Conservation (phyloP, 306 rosid species). For the Hylodesmum podocarpum region DNA sequence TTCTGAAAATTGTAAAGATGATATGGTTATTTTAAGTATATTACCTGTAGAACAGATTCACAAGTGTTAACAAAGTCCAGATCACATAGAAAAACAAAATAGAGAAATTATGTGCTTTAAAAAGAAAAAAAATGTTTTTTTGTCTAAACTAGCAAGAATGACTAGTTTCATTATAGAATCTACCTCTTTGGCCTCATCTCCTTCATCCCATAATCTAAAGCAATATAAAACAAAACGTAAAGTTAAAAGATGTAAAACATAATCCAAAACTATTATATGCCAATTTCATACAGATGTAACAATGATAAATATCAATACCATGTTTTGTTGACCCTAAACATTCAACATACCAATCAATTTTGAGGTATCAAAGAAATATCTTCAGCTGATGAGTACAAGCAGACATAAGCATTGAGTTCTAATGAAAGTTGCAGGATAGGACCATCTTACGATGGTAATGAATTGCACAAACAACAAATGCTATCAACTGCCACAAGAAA, state of each 20-base stretch:
- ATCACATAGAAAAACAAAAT: conserved; percentile 33
- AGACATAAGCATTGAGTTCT: conserved; percentile 76
- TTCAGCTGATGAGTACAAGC: conserved; percentile 71
- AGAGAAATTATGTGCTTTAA: too few species aligned
- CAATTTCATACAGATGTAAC: conserved; percentile 12
- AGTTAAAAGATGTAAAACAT: not conserved
- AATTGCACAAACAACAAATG: conserved; percentile 55
- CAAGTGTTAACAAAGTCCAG: conserved; percentile 71
- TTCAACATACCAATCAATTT: conserved; percentile 73
- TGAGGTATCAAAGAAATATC: conserved; percentile 83
- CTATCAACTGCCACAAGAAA: conserved; percentile 72
- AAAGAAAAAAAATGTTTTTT: not conserved
- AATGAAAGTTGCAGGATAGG: conserved; percentile 73
- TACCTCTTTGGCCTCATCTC: conserved; percentile 82
- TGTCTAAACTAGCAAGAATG: conserved; percentile 1
- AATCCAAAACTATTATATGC: conserved; percentile 9
- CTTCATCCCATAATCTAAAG: conserved; percentile 66
- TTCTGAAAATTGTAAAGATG: conserved; percentile 5
- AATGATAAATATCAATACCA: conserved; percentile 49
- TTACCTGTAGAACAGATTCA: conserved; percentile 83
- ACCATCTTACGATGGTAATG: conserved; percentile 62
- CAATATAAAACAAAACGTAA: conserved; percentile 16
- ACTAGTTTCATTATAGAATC: conserved; percentile 23
- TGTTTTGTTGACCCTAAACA: conserved; percentile 56
- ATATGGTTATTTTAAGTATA: conserved; percentile 19